Percentiles rank a stretch among this genome's conserved stretches.
These are phyloP conservation scores for Anthracocystis panici-leucophaei DNA, from an alignment of 1,284 basidiomycete species.

Conservation along the genomic window DNA sequence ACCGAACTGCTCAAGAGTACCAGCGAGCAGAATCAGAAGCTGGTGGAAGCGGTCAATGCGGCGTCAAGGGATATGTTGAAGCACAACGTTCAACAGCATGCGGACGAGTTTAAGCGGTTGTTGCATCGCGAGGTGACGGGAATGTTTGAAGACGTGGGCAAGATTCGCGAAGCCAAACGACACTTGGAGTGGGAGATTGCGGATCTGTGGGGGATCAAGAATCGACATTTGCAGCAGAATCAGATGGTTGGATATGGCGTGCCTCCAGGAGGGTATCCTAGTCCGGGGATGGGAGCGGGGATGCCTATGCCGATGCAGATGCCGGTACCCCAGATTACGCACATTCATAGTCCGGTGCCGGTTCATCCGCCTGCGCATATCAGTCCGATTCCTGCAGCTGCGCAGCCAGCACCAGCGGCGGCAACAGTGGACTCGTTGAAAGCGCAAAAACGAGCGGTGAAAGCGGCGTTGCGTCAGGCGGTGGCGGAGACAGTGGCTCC, in stretches of 20 bases:
- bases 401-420: constrained; percentile 3
- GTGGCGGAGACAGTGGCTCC: constrained; percentile 24
- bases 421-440: constrained; percentile 10
- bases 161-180: constrained; percentile 60
- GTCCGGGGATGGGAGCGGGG: constrained; percentile 2
- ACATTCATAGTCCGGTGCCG: constrained; percentile 16
- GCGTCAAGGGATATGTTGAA: constrained; percentile 59
- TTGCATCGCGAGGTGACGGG: constrained; percentile 50
- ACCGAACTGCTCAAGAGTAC: constrained; percentile 48
- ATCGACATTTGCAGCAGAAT: constrained; percentile 27
- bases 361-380: constrained; percentile 24
- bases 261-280: constrained; percentile 29
- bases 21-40: constrained; percentile 52
- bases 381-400: constrained; percentile 17
- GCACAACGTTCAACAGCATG: constrained; percentile 55
- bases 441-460: constrained; percentile 40
- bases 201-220: constrained; percentile 61
- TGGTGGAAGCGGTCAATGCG: constrained; percentile 57
- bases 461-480: constrained; percentile 36
- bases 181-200: constrained; percentile 60
- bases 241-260: constrained; percentile 20
- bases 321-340: constrained; percentile 27
- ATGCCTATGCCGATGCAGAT: constrained; percentile 26
- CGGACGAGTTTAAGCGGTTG: constrained; percentile 58
- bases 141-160: constrained; percentile 66